Conservation (phyloP, 2,329 filamentous ascomycete species). For the Ascochyta rabiei region DNA sequence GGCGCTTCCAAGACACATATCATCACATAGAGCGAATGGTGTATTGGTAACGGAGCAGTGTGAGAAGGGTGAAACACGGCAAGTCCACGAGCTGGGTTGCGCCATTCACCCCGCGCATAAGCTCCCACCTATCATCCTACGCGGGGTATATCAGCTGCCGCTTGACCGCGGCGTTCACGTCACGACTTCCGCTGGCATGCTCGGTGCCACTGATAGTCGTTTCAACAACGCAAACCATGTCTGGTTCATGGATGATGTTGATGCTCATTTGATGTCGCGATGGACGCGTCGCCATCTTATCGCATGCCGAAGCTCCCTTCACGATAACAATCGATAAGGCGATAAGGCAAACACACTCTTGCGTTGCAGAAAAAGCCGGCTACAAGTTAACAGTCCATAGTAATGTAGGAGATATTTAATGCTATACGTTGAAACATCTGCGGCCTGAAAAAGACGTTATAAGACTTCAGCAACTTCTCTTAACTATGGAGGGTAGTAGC, state of each 20-base stretch:
- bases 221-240: background rate
- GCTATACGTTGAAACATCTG: no score
- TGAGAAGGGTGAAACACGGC: background rate
- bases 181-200: slow-evolving; percentile 3
- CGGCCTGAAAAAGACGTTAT: no score
- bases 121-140: slow-evolving; percentile 34
- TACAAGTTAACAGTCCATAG: no score
- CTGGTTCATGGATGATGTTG: background rate
- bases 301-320: slow-evolving; percentile 3
- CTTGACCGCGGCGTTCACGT: slow-evolving; percentile 29
- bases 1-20: background rate
- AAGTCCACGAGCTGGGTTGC: slow-evolving; percentile 15
- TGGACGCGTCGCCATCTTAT: background rate
- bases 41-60: background rate
- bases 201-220: background rate
- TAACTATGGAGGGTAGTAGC: no score
- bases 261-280: background rate
- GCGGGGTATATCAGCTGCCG: slow-evolving; percentile 31
- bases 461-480: no score
- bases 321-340: slow-evolving; percentile 24
- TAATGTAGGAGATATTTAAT: no score
- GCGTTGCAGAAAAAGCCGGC: background rate
- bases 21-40: background rate
- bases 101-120: slow-evolving; percentile 30
- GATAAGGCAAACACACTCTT: slow-evolving; percentile 22